Conservation (phyloP, 73 alveolate genomes). For the Tetrahymena elliotti region DNA sequence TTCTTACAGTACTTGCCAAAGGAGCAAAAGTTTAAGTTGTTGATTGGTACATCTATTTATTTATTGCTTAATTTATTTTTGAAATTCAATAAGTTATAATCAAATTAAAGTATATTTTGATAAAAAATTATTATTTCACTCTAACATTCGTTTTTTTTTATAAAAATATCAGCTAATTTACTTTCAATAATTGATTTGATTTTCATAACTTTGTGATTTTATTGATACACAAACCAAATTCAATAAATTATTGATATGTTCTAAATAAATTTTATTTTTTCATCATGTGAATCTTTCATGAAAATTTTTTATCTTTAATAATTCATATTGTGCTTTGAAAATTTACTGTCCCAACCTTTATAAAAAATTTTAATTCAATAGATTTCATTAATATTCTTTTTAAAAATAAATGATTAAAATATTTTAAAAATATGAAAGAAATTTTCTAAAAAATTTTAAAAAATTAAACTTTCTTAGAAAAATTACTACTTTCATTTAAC, state of each 20-base stretch:
- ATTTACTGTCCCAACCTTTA: background rate
- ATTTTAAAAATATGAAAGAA: too few relatives aligned
- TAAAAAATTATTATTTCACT: background rate
- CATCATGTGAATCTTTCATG: background rate
- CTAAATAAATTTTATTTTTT: background rate
- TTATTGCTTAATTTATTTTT: background rate
- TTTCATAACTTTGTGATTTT: background rate
- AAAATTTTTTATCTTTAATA: background rate
- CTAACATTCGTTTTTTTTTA: background rate
- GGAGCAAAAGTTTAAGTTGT: background rate
- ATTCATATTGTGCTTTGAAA: too few relatives aligned
- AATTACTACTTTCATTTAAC: too few relatives aligned
- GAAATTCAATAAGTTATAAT: background rate
- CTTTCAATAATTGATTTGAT: background rate
- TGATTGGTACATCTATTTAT: background rate
- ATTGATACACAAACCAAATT: background rate
- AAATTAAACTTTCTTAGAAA: too few relatives aligned
- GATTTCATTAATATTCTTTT: too few relatives aligned
- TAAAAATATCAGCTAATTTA: background rate
- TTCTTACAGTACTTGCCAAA: background rate
- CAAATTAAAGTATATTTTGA: background rate
- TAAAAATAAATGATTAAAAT: too few relatives aligned
- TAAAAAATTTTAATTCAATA: too few relatives aligned
- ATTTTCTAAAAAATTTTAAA: too few relatives aligned
- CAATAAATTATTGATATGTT: background rate